phyloP scores from a whole-genome alignment of 2,329 filamentous ascomycete species.

The Macrophomina pseudophaseolina region DNA sequence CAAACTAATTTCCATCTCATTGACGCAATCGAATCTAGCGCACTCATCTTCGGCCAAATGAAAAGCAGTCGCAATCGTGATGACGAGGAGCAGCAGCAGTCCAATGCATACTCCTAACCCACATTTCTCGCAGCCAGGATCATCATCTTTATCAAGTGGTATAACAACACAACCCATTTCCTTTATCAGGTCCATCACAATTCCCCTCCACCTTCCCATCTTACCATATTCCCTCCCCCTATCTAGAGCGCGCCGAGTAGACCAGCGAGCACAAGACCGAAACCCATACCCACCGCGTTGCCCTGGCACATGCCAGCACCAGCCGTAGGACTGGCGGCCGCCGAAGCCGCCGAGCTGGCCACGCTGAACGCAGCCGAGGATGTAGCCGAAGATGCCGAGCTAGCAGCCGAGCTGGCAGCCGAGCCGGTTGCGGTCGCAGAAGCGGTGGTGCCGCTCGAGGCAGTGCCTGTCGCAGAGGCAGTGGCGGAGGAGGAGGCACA shows the following conservation, averaged over 20 bases:
- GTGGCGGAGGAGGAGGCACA: conserved; percentile 37
- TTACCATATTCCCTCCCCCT: not conserved
- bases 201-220: not conserved
- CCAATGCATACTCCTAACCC: no score
- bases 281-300: conserved; percentile 16
- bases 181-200: not conserved
- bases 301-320: conserved; percentile 5
- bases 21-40: not conserved
- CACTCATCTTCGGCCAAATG: not conserved
- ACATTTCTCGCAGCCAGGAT: no score
- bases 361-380: not conserved
- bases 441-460: conserved; percentile 14
- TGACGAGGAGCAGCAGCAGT: not conserved
- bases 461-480: conserved; percentile 14
- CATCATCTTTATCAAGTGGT: not conserved
- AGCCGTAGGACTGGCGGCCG: not conserved
- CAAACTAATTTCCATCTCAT: not conserved
- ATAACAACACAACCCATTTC: not conserved
- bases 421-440: conserved; percentile 24
- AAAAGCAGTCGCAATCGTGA: not conserved
- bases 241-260: conserved; percentile 13
- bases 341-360: not conserved
- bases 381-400: not conserved
- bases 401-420: not conserved
- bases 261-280: conserved; percentile 21